Base-by-base conservation (phyloP, 164 flowering plant genomes). In the Brasenia schreberi region DNA sequence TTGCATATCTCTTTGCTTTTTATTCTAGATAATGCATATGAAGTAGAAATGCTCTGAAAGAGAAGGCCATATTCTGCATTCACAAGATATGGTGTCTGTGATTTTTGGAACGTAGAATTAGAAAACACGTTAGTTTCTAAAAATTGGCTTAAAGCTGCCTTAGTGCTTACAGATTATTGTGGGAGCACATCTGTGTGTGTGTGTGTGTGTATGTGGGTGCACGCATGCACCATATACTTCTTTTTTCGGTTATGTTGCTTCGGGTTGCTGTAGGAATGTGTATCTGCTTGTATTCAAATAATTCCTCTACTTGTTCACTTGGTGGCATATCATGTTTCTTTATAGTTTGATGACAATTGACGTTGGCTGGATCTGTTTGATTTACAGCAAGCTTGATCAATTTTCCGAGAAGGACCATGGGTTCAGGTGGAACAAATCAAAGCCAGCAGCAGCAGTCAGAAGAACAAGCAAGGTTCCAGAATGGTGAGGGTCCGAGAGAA, bases 371-470 rank as follows among this genome's bases (percentile, higher is more conserved):
- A 9, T 7, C n/a, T 9, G 7, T 60, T 60, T 60, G 63, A 72
- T 66, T n/a, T 65, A 75, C 84, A 95, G 99, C 88, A 75, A 91
- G 99, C 76, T 85, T 95, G 80, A 82, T 86, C 63, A 89, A 89
- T 73, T 95, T 85, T 70, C 96, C 99, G 60, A 74, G 95, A 63
- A 85, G 94, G 66, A 78, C 84, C 61, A 68, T 69, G 65, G 12
- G 77, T 42, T 65, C 86, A 12, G 53, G 53, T 45, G 53, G 5
- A 45, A 45, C 53, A 45, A 45, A 45, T 45, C 53, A 45, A 45
- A 7, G 53, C 14, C 53, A 45, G 53, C 53, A 45, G 53, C 53
- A 45, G 5, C 53, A 45, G 63, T 65, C 85, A 2, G 94, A 84
- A 68, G 87, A 82, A 44, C 83, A 78, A 64, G 43, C 77, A 68